Base-by-base conservation (phyloP, 129 eudicot genomes). In the Saussurea involucrata region DNA sequence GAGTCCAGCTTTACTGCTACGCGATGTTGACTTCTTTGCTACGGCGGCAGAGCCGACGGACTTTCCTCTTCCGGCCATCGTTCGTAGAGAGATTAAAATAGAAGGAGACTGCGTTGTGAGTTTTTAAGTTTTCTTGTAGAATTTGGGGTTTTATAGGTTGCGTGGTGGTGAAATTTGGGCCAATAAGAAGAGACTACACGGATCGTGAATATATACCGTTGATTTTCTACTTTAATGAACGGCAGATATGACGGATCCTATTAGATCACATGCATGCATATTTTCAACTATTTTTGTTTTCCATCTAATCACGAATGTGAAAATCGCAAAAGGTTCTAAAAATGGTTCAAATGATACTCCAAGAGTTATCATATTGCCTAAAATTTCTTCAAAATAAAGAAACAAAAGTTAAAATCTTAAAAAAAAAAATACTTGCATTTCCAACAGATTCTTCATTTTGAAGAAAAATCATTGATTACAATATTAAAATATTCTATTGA, bases 1-100 rank as follows among this genome's bases (percentile, higher is more conserved):
- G 44, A 83, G 76, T 25, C 90, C 85, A 73, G 90, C 90, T 20
- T 83, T 86, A 85, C 87, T 86, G 72, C 87, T 83, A 1, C 90
- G 87, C 15, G 89, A 83, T 21, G 83, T 77, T 24, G 87, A 69
- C 71, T 86, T 86, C 72, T 83, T 83, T 0, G 83, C 71, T 10
- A 76, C 85, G 58, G 79, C 81, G 72, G 69, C 40, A 2, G 75
- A 55, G 24, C 79, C 80, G 4, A 86, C 66, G 0, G 87, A 71
- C 34, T 86, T 86, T 46, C 90, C 90, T 81, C 90, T 83, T 68
- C 87, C 87, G 10, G 87, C 87, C 90, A 79, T 86, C 69, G 42
- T 1, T 29, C 24, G 9, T 58, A 46, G 28, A 58, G 58, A 8
- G 36, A 53, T 10, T 5, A 24, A 60, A 20, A 0, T 6, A 0